Evolutionary conservation across 164 flowering plant genomes (phyloP).

Genomic region (Malania oleifera): DNA sequence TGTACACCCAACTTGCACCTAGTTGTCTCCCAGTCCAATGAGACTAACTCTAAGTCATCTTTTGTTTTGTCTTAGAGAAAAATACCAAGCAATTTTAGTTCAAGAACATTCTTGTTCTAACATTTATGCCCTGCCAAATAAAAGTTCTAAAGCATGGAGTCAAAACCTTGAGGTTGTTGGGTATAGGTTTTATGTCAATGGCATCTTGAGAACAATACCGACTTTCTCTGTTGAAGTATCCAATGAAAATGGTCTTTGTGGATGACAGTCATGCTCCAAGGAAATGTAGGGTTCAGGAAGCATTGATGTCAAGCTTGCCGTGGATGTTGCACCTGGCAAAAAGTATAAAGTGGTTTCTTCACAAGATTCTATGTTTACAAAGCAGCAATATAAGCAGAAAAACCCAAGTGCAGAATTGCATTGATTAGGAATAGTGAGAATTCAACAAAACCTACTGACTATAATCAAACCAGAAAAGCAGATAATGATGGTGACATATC

Average conservation of each 20-base stretch:
- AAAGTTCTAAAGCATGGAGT: slow-evolving; percentile 11
- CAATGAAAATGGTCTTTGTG: slow-evolving; percentile 16
- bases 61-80: slow-evolving; percentile 29
- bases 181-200: slow-evolving; percentile 13
- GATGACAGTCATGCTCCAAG: slow-evolving; percentile 18
- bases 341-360: too few species aligned
- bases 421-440: too few species aligned
- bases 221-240: slow-evolving; percentile 18
- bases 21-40: too few species aligned
- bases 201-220: slow-evolving; percentile 9
- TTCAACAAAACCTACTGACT: too few species aligned
- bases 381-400: neutral
- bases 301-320: neutral
- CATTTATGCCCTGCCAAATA: slow-evolving; percentile 11
- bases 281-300: slow-evolving; percentile 5
- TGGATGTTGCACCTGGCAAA: neutral
- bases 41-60: slow-evolving; percentile 20
- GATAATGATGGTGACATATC: too few species aligned
- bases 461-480: too few species aligned
- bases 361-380: neutral
- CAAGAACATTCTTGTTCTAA: slow-evolving; percentile 20
- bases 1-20: too few species aligned
- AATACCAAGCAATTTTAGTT: slow-evolving; percentile 16
- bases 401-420: slow-evolving; percentile 16
- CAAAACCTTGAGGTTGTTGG: slow-evolving; percentile 11